Percentiles rank a stretch among this genome's conserved stretches.
Evolutionary conservation across 345 rosid genomes (phyloP).

Genomic region (Citrus sp.): DNA sequence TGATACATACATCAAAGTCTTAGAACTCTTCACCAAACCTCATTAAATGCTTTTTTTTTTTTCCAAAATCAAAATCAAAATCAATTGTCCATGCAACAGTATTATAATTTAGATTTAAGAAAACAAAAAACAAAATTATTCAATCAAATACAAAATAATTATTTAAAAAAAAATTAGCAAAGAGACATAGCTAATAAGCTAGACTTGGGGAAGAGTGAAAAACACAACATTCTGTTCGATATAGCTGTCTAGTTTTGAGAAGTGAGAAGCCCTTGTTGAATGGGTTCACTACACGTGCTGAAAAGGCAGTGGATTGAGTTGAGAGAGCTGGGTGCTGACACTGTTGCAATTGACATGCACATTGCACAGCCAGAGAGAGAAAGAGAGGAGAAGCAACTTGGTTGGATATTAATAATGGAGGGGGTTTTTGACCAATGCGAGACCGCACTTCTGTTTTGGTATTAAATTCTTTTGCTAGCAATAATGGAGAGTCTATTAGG

Average conservation of each 20-base stretch:
- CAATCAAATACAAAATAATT: neutral
- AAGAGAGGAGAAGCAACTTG: neutral
- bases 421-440: neutral
- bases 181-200: neutral
- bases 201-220: slow-evolving; percentile 7
- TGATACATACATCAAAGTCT: slow-evolving; percentile 24
- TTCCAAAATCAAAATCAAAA: too few relatives aligned
- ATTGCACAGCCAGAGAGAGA: neutral
- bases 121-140: neutral
- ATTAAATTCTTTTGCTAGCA: too few relatives aligned
- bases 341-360: too few relatives aligned
- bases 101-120: too few relatives aligned
- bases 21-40: slow-evolving; percentile 27
- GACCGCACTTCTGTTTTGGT: too few relatives aligned
- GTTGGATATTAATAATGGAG: neutral
- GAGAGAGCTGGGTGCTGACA: too few relatives aligned
- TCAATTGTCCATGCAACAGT: too few relatives aligned
- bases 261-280: neutral
- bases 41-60: slow-evolving; percentile 15
- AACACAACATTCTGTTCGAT: neutral
- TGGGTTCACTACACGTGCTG: neutral
- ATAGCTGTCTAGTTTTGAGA: neutral
- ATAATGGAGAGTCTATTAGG: neutral
- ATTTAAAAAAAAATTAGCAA: too few relatives aligned
- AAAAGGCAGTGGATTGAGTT: neutral